phyloP scores from a whole-genome alignment of 306 rosid species.

The Pterocarpus macrocarpus region DNA sequence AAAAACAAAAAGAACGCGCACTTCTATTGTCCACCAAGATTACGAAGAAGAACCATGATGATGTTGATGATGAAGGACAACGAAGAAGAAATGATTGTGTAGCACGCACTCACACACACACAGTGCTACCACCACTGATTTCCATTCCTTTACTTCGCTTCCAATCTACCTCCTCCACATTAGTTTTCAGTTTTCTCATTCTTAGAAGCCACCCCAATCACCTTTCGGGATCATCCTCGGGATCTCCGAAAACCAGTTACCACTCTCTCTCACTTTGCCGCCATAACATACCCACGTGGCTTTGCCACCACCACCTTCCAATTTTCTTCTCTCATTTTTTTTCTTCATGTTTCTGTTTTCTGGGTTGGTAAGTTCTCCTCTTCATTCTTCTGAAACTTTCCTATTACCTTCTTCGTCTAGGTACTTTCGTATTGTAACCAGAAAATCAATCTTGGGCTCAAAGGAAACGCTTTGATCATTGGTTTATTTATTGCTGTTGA shows the following conservation, averaged over 20 bases:
- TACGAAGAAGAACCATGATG: conserved; percentile 7
- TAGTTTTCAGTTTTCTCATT: not conserved
- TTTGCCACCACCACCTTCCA: not conserved
- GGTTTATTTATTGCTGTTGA: not conserved
- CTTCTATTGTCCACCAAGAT: not conserved
- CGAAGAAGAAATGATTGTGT: conserved; percentile 38
- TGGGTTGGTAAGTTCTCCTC: conserved; percentile 43
- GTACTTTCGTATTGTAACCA: conserved; percentile 7
- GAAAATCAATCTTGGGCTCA: conserved; percentile 16
- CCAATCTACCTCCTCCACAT: conserved; percentile 33
- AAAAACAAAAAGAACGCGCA: no score
- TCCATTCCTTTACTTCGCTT: conserved; percentile 36
- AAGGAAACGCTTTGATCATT: conserved; percentile 33
- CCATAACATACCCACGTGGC: conserved; percentile 39
- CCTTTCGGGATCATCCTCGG: conserved; percentile 64
- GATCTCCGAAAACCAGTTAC: conserved; percentile 43
- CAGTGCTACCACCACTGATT: conserved; percentile 29
- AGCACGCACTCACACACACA: not conserved
- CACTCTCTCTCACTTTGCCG: conserved; percentile 39
- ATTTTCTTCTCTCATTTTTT: not conserved
- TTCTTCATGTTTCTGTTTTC: not conserved
- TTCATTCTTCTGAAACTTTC: conserved; percentile 3
- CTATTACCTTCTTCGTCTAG: conserved; percentile 31
- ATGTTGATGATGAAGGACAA: conserved; percentile 29
- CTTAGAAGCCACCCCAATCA: conserved; percentile 36